Evolutionary conservation across 2,329 filamentous ascomycete species (phyloP), one percentile per base, ranked within the genome.

Genomic region (Parastagonospora avenae): DNA sequence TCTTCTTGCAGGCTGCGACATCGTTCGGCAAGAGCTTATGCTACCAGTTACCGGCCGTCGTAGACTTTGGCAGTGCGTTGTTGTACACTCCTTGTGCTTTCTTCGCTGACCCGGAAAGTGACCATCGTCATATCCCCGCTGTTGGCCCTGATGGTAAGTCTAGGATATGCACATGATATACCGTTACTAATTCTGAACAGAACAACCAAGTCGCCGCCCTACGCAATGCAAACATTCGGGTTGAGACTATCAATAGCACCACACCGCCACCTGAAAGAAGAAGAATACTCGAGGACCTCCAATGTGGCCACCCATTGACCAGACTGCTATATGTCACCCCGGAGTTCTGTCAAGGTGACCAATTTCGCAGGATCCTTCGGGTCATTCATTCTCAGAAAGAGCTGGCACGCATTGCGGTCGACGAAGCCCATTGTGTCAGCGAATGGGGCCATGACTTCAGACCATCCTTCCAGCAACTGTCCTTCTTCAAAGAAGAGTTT

Each of bases 391-490:
- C 85, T 51, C 92, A 97, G 71, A 84, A 84, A 50, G 91, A 97
- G 74, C 83, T 97, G n/a, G 88, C 89, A 8, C 85, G 93, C 11
- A 85, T 97, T 57, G 93, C 90, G 41, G 87, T 97, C 50, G 93
- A 97, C 67, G 93, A 97, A 76, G 93, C 93, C 2, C 93, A 97
- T 73, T 97, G 93, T 72, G 96, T 97, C 62, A 96, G 91, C 19
- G 92, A 97, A 85, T 97, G 93, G 93, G 93, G 93, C 1, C 92
- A 97, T 71, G 93, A 97, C 73, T 97, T 97, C 70, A 88, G 93
- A n/a, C 90, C 88, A 31, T 90, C 92, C 50, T 97, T 96, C 75
- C 92, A 94, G 68, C 84, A 88, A 15, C 81, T 97, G 6, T 87
- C 85, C 2, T 97, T 91, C 86, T 94, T 97, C 77, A 88, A 90